Base-by-base conservation (phyloP, 108 stramenopile species). In the Pseudonitzschia delicatissima region DNA sequence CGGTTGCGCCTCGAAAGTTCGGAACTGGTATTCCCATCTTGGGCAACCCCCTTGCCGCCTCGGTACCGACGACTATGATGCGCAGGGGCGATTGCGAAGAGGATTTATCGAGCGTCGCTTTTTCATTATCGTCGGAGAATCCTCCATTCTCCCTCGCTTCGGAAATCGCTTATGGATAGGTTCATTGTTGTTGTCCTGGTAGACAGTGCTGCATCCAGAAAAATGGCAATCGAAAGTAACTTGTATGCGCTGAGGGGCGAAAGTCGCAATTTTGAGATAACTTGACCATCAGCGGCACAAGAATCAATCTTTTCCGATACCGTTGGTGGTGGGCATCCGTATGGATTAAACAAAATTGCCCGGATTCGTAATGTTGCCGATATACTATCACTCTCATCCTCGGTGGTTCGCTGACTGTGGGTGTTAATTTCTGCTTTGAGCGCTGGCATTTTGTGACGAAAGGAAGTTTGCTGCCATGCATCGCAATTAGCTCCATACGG, bases 31-130 rank as follows among this genome's bases (percentile, higher is more conserved):
- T 55, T 7, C 57, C 57, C 67, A 68, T 68, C 17, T 40, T 55
- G 0, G 67, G 67, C 36, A 68, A 45, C 29, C 67, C 67, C n/a
- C 67, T 17, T 9, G 67, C 67, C 36, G 67, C 52, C 58, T 68
- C 67, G 17, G 67, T 55, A 11, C 67, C 67, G 13, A 68, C 53
- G 26, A 58, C 4, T 13, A 68, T 57, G 15, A 45, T 23, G 25
- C 67, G 53, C 37, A 40, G 60, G 11, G 1, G 0, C 17, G 3
- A 39, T 39, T 8, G 37, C 11, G 37, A 6, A 6, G 37, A 8
- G 37, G 37, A 8, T 11, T 39, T 6, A 8, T 39, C 17, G 13
- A n/a, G 2, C 6, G 42, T 44, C 42, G 42, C 42, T n/a, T 44
- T 44, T 17, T 18, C 17, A 7, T 23, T 23, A 4, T 18, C 2